Percentiles rank a stretch among this genome's conserved stretches.
Evolutionary conservation across 2,329 filamentous ascomycete species (phyloP).

Genomic region (Thielaviopsis ethacetica): DNA sequence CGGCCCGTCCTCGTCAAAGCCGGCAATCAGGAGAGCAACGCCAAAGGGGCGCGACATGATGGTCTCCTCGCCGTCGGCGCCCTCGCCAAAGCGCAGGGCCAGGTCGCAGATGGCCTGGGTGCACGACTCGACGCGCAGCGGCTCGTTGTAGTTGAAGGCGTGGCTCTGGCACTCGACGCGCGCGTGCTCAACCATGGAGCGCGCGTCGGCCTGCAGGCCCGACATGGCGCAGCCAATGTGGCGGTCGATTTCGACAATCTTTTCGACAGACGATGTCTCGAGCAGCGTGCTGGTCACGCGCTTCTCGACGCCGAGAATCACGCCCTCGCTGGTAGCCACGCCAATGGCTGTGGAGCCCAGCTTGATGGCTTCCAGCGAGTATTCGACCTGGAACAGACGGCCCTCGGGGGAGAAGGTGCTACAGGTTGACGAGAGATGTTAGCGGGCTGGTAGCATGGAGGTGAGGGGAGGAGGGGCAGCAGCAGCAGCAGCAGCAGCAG

Average conservation of each 20-base stretch:
- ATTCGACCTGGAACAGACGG: constrained; percentile 99
- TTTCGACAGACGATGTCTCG: constrained; percentile 94
- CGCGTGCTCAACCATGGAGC: constrained; percentile 96
- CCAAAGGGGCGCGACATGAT: constrained; percentile 97
- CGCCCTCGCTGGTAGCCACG: constrained; percentile 85
- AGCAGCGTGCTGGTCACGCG: constrained; percentile 94
- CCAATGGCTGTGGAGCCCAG: constrained; percentile 96
- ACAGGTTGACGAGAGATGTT: background rate
- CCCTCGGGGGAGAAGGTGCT: constrained; percentile 99
- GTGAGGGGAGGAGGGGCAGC: background rate
- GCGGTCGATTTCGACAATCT: constrained; percentile 98
- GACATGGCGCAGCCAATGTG: constrained; percentile 99
- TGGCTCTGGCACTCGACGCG: constrained; percentile 96
- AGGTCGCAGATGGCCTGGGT: constrained; percentile 98
- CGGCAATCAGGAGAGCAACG: constrained; percentile 88
- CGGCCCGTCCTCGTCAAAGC: constrained; percentile 92
- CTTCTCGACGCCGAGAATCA: constrained; percentile 96
- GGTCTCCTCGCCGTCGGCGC: constrained; percentile 92
- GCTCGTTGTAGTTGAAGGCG: constrained; percentile 94
- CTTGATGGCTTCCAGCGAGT: constrained; percentile 99
- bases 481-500: too few species aligned
- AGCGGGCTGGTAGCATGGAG: background rate
- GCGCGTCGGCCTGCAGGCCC: constrained; percentile 89
- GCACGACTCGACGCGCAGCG: constrained; percentile 87
- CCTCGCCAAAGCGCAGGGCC: constrained; percentile 89